Percentiles rank a stretch among this genome's conserved stretches.
phyloP scores from a whole-genome alignment of 441 rosid species.

The Adansonia rubrostipa region DNA sequence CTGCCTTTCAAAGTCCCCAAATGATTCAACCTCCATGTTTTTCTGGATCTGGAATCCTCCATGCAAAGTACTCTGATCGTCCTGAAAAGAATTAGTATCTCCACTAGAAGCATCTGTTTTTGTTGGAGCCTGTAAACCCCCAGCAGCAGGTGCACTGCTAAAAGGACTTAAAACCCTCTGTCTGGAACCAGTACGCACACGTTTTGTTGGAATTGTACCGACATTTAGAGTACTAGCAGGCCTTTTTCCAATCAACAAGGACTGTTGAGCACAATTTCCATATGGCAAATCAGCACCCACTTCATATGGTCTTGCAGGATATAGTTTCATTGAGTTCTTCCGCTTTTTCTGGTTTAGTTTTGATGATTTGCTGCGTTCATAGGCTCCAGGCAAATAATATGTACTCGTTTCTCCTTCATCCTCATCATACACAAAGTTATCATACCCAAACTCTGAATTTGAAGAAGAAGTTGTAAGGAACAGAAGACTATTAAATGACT shows the following conservation, averaged over 20 bases:
- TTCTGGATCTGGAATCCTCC: constrained; percentile 79
- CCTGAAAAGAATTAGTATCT: constrained; percentile 96
- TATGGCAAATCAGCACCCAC: constrained; percentile 63
- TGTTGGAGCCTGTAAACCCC: constrained; percentile 51
- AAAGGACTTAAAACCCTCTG: constrained; percentile 77
- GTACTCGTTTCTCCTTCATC: constrained; percentile 90
- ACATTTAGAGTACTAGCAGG: constrained; percentile 60
- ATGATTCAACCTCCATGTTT: constrained; percentile 88
- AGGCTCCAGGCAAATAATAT: constrained; percentile 70
- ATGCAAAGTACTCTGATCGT: constrained; percentile 85
- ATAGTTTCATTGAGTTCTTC: constrained; percentile 57
- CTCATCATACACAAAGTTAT: constrained; percentile 64
- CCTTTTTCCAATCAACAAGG: constrained; percentile 65
- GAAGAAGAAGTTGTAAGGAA: constrained; percentile 38
- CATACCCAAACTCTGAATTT: constrained; percentile 64
- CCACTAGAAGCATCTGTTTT: constrained; percentile 98
- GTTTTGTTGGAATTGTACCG: constrained; percentile 85
- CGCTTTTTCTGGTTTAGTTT: constrained; percentile 67
- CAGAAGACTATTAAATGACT: constrained; percentile 29
- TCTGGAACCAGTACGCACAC: constrained; percentile 92
- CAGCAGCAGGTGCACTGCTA: constrained; percentile 59
- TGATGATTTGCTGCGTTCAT: constrained; percentile 60
- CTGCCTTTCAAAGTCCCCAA: constrained; percentile 73
- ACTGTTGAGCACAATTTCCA: constrained; percentile 58
- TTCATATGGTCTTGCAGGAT: constrained; percentile 69